A percentile compares a stretch with the other conserved stretches of the same genome.
Conservation (phyloP, 257 asterid genomes). For the Linaria vulgaris region DNA sequence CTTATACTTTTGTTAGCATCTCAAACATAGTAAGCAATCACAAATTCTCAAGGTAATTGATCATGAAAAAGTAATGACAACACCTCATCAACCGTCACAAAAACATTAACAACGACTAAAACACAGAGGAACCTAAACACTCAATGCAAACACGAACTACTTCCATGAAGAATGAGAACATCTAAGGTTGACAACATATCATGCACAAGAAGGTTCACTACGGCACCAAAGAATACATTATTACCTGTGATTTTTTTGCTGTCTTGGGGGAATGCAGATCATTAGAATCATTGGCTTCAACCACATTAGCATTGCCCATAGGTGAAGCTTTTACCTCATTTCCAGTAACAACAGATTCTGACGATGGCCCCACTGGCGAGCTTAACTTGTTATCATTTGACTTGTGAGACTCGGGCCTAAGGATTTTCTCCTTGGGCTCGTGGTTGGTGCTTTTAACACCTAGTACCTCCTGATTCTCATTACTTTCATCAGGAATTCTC, state of each 20-base stretch:
- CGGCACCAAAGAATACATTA: background rate
- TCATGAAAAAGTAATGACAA: background rate
- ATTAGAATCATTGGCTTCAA: constrained; percentile 39
- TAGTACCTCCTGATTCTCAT: constrained; percentile 56
- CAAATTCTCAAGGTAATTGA: background rate
- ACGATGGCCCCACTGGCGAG: constrained; percentile 43
- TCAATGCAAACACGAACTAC: background rate
- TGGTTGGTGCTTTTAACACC: constrained; percentile 56
- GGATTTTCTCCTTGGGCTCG: constrained; percentile 46
- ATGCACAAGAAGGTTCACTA: background rate
- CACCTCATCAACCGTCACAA: background rate
- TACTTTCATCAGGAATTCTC: constrained; percentile 31
- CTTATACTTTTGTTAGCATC: too few species aligned
- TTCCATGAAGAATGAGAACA: background rate
- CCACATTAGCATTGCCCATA: constrained; percentile 33
- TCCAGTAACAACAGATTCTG: constrained; percentile 45
- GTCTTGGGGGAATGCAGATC: constrained; percentile 39
- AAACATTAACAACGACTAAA: background rate
- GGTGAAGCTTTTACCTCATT: constrained; percentile 34
- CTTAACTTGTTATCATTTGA: constrained; percentile 45
- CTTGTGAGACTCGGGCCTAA: constrained; percentile 49
- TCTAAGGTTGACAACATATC: background rate
- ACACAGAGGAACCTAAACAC: background rate
- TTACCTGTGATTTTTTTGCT: constrained; percentile 40
- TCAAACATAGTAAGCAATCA: background rate